These are phyloP conservation scores for Umbelopsis sp. DNA, from an alignment of 192 early-diverging fungal species.

Conservation along the genomic window DNA sequence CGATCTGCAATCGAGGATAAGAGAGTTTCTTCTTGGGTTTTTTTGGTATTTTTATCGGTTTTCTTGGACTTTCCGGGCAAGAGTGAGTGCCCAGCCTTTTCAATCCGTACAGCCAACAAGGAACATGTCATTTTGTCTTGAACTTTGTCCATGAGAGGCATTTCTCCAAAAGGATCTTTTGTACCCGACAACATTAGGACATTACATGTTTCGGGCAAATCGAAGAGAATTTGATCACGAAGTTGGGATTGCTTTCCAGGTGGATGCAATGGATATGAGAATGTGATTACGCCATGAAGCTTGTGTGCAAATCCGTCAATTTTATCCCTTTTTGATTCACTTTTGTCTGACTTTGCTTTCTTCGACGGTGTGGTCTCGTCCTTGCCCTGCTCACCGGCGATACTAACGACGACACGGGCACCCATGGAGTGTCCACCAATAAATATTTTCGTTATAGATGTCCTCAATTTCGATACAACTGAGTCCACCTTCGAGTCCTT, in stretches of 20 bases:
- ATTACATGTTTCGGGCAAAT: background rate
- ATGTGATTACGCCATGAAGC: background rate
- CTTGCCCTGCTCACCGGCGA: background rate
- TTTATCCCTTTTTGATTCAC: background rate
- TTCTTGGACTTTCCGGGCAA: background rate
- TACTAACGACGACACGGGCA: slow-evolving; percentile 2
- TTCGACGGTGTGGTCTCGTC: background rate
- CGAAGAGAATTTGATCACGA: slow-evolving; percentile 11
- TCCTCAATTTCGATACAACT: background rate
- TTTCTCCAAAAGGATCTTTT: slow-evolving; percentile 12
- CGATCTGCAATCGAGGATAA: background rate
- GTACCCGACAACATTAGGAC: slow-evolving; percentile 2
- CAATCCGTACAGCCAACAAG: background rate
- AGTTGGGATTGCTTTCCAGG: background rate
- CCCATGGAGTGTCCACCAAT: slow-evolving; percentile 14
- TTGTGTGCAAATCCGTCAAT: background rate
- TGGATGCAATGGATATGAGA: slow-evolving; percentile 4
- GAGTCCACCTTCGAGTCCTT: background rate
- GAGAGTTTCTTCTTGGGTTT: background rate
- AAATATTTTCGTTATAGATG: background rate
- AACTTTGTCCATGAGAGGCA: background rate
- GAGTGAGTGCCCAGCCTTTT: slow-evolving; percentile 1
- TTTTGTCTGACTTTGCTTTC: background rate
- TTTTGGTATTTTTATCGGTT: background rate
- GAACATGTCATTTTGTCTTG: slow-evolving; percentile 9